These are phyloP conservation scores for Aspergillus chevalieri DNA, from an alignment of 2,329 filamentous ascomycete genomes.

Conservation along the genomic window DNA sequence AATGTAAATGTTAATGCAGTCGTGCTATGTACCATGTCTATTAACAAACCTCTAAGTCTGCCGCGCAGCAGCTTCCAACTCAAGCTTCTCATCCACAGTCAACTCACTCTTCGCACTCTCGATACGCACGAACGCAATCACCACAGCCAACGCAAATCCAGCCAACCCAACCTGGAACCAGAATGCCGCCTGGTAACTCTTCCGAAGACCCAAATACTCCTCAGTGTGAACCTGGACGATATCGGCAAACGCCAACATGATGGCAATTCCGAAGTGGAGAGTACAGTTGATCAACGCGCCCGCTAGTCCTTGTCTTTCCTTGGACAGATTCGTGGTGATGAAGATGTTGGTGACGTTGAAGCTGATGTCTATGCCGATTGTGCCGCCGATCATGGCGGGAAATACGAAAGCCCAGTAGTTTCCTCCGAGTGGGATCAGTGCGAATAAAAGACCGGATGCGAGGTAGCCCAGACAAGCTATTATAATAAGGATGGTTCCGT, in stretches of 20 bases:
- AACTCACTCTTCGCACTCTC: conserved; percentile 52
- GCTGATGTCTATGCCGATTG: conserved; percentile 67
- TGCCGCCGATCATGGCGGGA: conserved; percentile 55
- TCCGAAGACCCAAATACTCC: conserved; percentile 34
- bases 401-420: conserved; percentile 71
- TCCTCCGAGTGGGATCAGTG: conserved; percentile 52
- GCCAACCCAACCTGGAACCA: conserved; percentile 58
- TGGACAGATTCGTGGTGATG: conserved; percentile 65
- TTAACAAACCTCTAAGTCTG: neutral
- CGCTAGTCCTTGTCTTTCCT: conserved; percentile 62
- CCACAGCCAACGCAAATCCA: conserved; percentile 46
- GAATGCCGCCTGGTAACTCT: conserved; percentile 60
- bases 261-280: conserved; percentile 64
- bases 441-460: conserved; percentile 56
- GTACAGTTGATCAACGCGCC: conserved; percentile 66
- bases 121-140: conserved; percentile 50
- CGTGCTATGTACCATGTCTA: too few species aligned
- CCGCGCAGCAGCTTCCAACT: neutral
- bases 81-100: conserved; percentile 51
- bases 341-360: conserved; percentile 73
- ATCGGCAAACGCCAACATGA: conserved; percentile 66
- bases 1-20: too few species aligned
- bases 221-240: conserved; percentile 49
- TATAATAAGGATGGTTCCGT: conserved; percentile 57
- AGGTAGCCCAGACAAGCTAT: conserved; percentile 58